Percentiles rank a stretch among this genome's conserved stretches.
Conservation (phyloP, 768 basidiomycete species). For the Xerocomellus dryophilus region DNA sequence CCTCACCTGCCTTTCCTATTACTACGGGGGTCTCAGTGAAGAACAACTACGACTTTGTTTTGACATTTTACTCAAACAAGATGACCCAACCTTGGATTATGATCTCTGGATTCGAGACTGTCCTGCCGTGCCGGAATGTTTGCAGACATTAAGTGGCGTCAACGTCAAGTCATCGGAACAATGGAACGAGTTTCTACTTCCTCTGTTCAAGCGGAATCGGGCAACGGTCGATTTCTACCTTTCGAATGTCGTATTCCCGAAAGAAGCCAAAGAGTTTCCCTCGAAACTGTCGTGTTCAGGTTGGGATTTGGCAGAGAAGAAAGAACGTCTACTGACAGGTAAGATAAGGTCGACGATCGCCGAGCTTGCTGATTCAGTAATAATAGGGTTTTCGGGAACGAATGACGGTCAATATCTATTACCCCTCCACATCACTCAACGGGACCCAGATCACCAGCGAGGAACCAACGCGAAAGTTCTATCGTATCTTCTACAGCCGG, state of each 20-base stretch:
- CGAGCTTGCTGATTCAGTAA: neutral
- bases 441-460: constrained; percentile 27
- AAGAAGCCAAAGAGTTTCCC: constrained; percentile 36
- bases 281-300: constrained; percentile 33
- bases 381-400: constrained; percentile 39
- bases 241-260: constrained; percentile 37
- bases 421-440: constrained; percentile 34
- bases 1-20: constrained; percentile 39
- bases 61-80: constrained; percentile 26
- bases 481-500: constrained; percentile 28
- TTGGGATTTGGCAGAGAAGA: constrained; percentile 37
- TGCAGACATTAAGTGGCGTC: constrained; percentile 31
- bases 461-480: constrained; percentile 46
- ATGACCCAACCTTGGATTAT: constrained; percentile 34
- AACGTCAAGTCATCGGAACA: constrained; percentile 31
- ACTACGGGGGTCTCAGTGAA: constrained; percentile 34
- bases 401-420: constrained; percentile 40
- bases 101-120: constrained; percentile 28
- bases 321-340: constrained; percentile 15
- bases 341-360: neutral
- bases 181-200: constrained; percentile 21
- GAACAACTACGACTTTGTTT: constrained; percentile 32
- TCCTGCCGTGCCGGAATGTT: constrained; percentile 15
- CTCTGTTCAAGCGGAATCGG: constrained; percentile 27
- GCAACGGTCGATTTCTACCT: constrained; percentile 37